phyloP scores from a whole-genome alignment of 2,329 filamentous ascomycete species.

The Verruconis gallopava region DNA sequence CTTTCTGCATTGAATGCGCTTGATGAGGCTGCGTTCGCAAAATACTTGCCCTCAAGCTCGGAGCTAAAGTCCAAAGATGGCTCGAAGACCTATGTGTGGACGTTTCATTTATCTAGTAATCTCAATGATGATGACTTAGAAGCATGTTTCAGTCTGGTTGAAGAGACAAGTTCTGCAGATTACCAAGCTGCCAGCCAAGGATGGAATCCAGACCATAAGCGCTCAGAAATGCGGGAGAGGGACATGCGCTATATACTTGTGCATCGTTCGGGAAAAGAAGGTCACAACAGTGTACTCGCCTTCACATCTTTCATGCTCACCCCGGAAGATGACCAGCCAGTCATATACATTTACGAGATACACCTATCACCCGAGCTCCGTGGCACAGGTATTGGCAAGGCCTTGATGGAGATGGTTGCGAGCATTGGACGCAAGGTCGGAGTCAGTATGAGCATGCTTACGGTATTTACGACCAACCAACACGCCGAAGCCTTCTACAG shows the following conservation, averaged over 20 bases:
- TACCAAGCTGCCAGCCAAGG: conserved; percentile 5
- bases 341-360: conserved; percentile 10
- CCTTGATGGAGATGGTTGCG: conserved; percentile 2
- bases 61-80: conserved; percentile 3
- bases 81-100: conserved; percentile 1
- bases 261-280: not conserved
- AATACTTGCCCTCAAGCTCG: not conserved
- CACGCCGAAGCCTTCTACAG: conserved; percentile 7
- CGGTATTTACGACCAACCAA: conserved; percentile 7
- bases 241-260: conserved; percentile 9
- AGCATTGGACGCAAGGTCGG: not conserved
- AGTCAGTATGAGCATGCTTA: conserved; percentile 5
- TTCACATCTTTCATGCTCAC: conserved; percentile 7
- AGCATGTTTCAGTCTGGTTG: conserved; percentile 6
- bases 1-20: not conserved
- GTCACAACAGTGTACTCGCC: not conserved
- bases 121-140: not conserved
- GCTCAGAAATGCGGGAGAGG: conserved; percentile 7
- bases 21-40: not conserved
- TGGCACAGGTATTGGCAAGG: conserved; percentile 3
- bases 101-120: not conserved
- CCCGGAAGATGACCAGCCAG: conserved; percentile 4
- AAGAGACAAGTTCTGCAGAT: conserved; percentile 3
- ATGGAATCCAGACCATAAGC: conserved; percentile 7
- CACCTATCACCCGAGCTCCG: not conserved